A percentile compares a stretch with the other conserved stretches of the same genome.
These are phyloP conservation scores for Debaryomyces coudertii DNA, from an alignment of 1,139 yeast species.

Conservation along the genomic window DNA sequence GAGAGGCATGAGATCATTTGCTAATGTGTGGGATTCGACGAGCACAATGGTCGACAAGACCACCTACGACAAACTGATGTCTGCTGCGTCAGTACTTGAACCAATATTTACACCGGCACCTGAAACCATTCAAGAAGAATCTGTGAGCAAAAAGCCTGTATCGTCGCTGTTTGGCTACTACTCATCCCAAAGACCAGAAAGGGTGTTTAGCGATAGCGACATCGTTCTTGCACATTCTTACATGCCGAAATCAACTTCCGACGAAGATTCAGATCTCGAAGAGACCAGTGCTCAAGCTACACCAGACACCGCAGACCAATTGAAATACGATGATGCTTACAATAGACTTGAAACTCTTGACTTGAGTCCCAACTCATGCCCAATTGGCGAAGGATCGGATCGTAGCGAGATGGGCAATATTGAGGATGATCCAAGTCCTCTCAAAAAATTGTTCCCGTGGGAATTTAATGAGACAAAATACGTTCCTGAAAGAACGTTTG, in stretches of 20 bases:
- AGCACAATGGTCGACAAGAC: not conserved
- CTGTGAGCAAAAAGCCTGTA: too few relatives aligned
- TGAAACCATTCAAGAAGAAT: not conserved
- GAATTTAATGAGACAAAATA: conserved; percentile 26
- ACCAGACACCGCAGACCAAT: not conserved
- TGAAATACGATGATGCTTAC: not conserved
- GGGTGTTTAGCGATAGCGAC: conserved; percentile 32
- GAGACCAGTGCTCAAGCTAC: too few relatives aligned
- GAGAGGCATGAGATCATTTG: conserved; percentile 16
- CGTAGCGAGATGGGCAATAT: not conserved
- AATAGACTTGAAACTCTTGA: not conserved
- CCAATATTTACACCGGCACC: not conserved
- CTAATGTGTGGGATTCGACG: conserved; percentile 24
- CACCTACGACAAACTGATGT: not conserved
- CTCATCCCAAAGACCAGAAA: conserved; percentile 24
- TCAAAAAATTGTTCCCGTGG: conserved; percentile 43
- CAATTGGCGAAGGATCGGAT: not conserved
- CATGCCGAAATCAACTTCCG: conserved; percentile 24
- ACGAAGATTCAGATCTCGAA: conserved; percentile 3
- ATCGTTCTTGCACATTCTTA: conserved; percentile 24
- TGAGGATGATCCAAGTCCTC: not conserved
- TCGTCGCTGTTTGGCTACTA: conserved; percentile 14
- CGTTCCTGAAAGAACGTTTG: conserved; percentile 35
- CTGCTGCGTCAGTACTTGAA: too few relatives aligned
- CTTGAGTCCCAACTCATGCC: not conserved